Evolutionary conservation across 192 early-diverging fungal species (phyloP).

Genomic region (Geosiphon pyriformis): DNA sequence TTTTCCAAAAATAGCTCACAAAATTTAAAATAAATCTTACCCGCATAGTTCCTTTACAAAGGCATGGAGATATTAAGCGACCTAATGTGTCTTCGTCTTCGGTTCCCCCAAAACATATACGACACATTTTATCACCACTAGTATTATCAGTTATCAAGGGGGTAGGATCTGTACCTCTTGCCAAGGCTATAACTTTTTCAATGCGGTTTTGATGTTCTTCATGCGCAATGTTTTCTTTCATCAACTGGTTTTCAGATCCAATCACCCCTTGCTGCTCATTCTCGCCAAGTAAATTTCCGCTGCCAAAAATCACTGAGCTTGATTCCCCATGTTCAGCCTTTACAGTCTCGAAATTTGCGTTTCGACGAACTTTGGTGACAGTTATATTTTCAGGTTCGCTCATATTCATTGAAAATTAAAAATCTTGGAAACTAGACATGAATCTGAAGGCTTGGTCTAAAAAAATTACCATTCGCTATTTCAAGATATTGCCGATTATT

Average conservation of each 20-base stretch:
- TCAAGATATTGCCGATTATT: too few species aligned
- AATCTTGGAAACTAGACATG: too few species aligned
- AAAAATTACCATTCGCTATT: too few species aligned
- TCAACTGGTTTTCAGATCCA: neutral
- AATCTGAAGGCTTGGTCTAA: too few species aligned
- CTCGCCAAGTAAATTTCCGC: neutral
- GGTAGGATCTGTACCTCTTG: neutral
- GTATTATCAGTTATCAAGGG: neutral
- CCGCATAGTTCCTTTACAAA: conserved; percentile 57
- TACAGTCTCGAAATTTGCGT: neutral
- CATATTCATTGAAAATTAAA: too few species aligned
- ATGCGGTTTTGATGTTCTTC: neutral
- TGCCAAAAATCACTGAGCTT: neutral
- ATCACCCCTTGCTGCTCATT: neutral
- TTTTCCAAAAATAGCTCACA: neutral
- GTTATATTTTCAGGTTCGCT: too few species aligned
- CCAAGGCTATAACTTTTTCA: neutral
- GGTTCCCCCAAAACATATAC: conserved; percentile 44
- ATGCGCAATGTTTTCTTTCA: neutral
- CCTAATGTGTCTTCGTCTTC: conserved; percentile 50
- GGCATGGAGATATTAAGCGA: conserved; percentile 48
- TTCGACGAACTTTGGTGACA: neutral
- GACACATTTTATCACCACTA: conserved; percentile 44
- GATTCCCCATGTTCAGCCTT: neutral
- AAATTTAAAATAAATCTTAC: conserved; percentile 24